Base-by-base conservation (phyloP, 352 stramenopile species). In the Elongisporangium anandrum region DNA sequence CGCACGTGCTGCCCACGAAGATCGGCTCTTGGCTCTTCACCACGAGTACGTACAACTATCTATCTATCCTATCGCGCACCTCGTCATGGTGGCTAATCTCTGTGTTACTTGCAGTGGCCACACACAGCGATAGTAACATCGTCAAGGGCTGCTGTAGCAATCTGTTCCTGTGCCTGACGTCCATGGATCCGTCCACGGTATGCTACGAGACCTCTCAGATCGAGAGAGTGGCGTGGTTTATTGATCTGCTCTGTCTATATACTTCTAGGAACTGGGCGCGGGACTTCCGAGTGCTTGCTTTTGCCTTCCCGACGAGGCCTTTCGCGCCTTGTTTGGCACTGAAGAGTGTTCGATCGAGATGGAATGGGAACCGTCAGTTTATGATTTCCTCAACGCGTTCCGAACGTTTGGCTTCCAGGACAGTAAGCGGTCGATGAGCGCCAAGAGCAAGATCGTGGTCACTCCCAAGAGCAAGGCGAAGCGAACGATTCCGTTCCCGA, bases 401-500 rank as follows among this genome's bases (percentile, higher is more conserved):
- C 82, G 81, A 12, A 72, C 74, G 16, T 94, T 88, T 50, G 85
- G 85, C 5, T 94, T 94, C 59, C 75, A 88, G 50, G 82, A 94
- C 66, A 89, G 73, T 57, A 94, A 94, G 59, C 77, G 85, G 8
- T 91, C 81, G 17, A 92, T 94, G 81, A 92, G 76, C 53, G 74
- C 82, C 17, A 83, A 88, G 61, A 90, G 76, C 65, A 90, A 92
- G 69, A 88, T 90, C 51, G 55, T 70, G 15, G 63, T 70, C 45
- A 79, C 67, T 21, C 69, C 70, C 2, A 69, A 68, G 29, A 59
- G 51, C 45, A 72, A 72, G 51, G 56, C 60, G 21, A 38, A 49
- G 22, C 26, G 54, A 52, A 63, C 67, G 53, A 54, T 73, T 10
- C 70, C 80, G 16, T 94, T 92, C 56, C 85, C 85, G 38, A 83